Base-by-base conservation (phyloP, 768 basidiomycete genomes). In the Hypholoma sublateritium region DNA sequence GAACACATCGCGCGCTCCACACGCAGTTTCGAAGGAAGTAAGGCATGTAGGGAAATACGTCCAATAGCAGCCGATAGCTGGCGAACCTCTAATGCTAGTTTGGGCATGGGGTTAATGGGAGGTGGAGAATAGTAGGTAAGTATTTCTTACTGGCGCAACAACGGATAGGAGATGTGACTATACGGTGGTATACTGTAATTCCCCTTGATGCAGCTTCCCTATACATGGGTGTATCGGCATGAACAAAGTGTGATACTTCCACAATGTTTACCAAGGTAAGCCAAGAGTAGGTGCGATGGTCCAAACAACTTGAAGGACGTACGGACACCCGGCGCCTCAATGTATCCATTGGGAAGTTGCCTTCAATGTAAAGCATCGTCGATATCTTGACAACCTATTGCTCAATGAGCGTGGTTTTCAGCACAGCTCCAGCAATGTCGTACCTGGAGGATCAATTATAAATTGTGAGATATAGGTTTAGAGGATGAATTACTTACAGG, bases 301-400 rank as follows among this genome's bases (percentile, higher is more conserved):
- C 44, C 45, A 50, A 19, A 48, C 49, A 44, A 37, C 41, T 9
- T 36, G 43, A 2, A 44, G 17, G 48, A 91, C 95, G 80, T 66
- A 98, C 96, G 96, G 63, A 99, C 97, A 53, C 97, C 97, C 34
- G n/a, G n/a, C n/a, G 95, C 94, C 69, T 99, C 93, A 56, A 98
- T 89, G 70, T 95, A 93, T 2, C 96, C 96, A 65, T 95, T 96
- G 0, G 93, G 87, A 17, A 99, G 74, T 24, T 72, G 79, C 42
- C 89, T 80, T 13, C 96, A 97, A 70, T 99, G 97, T 13, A 99
- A 74, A 0, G 97, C 97, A 70, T 99, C 97, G 65, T 99, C 97
- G 16, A 99, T 99, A 73, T 99, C 97, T 66, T 96, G 93, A 74
- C 97, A 98, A 45, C 85, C 95, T 95, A 57, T 36, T 19, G 19